Conservation (phyloP, 2,329 filamentous ascomycete genomes). For the Aspergillus floridensis region DNA sequence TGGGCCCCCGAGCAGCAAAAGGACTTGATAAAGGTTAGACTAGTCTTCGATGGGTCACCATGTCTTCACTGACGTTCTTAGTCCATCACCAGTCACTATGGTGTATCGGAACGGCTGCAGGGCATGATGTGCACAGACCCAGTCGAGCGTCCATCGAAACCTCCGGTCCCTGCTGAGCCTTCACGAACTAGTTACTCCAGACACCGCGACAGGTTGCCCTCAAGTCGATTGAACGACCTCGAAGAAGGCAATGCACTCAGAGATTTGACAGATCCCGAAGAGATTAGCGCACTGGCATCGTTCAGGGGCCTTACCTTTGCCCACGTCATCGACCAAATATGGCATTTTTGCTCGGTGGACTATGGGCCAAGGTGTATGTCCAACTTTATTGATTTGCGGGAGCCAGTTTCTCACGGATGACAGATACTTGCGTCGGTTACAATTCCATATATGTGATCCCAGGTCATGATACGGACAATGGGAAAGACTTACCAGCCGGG, state of each 20-base stretch:
- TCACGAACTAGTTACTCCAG: conserved; percentile 10
- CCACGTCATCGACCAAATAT: conserved; percentile 65
- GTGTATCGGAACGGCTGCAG: conserved; percentile 65
- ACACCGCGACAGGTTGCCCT: conserved; percentile 10
- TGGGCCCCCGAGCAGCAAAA: conserved; percentile 65
- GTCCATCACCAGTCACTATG: conserved; percentile 60
- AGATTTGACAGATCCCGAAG: conserved; percentile 20
- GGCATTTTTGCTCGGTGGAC: conserved; percentile 73
- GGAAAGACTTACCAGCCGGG: conserved; percentile 45
- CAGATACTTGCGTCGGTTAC: conserved; percentile 68
- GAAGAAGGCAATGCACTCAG: conserved; percentile 31
- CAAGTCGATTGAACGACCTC: conserved; percentile 26
- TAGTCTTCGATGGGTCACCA: background rate
- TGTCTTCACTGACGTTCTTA: conserved; percentile 17
- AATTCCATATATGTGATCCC: conserved; percentile 55
- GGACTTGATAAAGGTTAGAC: conserved; percentile 49
- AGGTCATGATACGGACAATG: conserved; percentile 43
- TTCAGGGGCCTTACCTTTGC: conserved; percentile 50
- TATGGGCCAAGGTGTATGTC: conserved; percentile 61
- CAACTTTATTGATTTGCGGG: background rate
- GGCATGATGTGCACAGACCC: conserved; percentile 63
- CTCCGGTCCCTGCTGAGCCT: conserved; percentile 16
- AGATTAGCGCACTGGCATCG: conserved; percentile 24
- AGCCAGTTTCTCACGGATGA: conserved; percentile 18
- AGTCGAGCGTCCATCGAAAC: conserved; percentile 27